phyloP scores from a whole-genome alignment of 140 eudicot species.

The Cichorium intybus region DNA sequence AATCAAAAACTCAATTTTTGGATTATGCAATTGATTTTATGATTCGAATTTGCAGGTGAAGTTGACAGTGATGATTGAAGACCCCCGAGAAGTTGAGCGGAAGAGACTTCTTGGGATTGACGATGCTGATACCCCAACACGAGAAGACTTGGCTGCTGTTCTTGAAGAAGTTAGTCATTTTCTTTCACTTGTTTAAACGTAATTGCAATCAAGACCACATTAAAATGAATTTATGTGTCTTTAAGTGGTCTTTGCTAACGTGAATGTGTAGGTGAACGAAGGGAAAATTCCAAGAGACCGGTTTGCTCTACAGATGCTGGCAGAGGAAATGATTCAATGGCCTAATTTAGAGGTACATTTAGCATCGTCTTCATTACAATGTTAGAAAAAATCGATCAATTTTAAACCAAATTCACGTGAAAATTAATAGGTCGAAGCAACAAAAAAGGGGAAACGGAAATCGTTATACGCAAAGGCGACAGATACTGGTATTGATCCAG shows the following conservation, averaged over 20 bases:
- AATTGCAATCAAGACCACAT: not conserved
- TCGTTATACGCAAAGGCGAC: constrained; percentile 87
- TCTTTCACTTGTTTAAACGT: not conserved
- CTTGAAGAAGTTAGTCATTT: constrained; percentile 62
- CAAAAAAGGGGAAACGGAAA: constrained; percentile 47
- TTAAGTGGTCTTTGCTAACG: constrained; percentile 2
- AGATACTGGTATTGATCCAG: constrained; percentile 82
- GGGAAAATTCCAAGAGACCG: constrained; percentile 81
- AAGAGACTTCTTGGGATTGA: constrained; percentile 83
- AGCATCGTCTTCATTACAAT: not conserved
- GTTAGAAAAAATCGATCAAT: not conserved
- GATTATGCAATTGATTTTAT: constrained; percentile 6
- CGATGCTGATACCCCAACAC: constrained; percentile 75
- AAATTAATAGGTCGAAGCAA: constrained; percentile 66
- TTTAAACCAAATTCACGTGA: not conserved
- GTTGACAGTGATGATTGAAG: constrained; percentile 88
- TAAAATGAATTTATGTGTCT: too few relatives aligned
- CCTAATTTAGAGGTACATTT: constrained; percentile 86
- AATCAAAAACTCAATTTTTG: not conserved
- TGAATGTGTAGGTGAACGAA: constrained; percentile 70
- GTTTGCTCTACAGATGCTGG: constrained; percentile 68
- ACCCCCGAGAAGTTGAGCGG: constrained; percentile 89
- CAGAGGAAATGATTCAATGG: constrained; percentile 92
- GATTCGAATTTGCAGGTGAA: constrained; percentile 53
- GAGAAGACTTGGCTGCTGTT: constrained; percentile 79